phyloP scores from a whole-genome alignment of 345 rosid genomes.

The Eucalyptus marginata region DNA sequence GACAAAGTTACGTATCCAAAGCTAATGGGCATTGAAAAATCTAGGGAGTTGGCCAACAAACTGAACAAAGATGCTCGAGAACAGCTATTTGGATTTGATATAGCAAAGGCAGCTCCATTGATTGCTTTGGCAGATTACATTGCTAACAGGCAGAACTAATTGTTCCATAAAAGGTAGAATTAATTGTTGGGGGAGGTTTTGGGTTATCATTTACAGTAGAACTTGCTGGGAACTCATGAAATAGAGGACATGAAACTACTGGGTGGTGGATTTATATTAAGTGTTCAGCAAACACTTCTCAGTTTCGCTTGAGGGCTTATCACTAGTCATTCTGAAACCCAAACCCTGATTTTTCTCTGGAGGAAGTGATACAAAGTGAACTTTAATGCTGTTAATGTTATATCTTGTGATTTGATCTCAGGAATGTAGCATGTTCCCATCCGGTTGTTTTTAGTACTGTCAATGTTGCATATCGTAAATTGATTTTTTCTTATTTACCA shows the following conservation, averaged over 20 bases:
- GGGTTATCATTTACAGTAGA: neutral
- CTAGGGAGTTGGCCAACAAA: slow-evolving; percentile 56
- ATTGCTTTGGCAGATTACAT: slow-evolving; percentile 83
- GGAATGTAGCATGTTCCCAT: neutral
- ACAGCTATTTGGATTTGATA: slow-evolving; percentile 53
- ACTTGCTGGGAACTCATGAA: neutral
- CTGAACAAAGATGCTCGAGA: slow-evolving; percentile 62
- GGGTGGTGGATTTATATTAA: neutral
- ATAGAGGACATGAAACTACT: neutral
- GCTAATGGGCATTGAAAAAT: slow-evolving; percentile 72
- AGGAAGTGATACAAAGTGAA: neutral
- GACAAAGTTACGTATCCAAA: slow-evolving; percentile 79
- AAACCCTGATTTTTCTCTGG: neutral
- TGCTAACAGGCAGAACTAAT: slow-evolving; percentile 67
- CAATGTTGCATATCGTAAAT: neutral
- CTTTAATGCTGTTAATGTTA: neutral
- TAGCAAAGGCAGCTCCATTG: slow-evolving; percentile 68
- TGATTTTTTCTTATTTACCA: neutral
- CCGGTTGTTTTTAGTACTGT: neutral
- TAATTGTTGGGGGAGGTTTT: neutral
- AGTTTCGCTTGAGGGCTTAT: neutral
- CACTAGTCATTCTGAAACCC: neutral
- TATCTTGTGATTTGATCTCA: neutral
- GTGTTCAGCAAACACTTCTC: neutral
- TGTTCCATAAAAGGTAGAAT: neutral